Evolutionary conservation across 345 rosid species (phyloP), one percentile per base, ranked within the genome.

Genomic region (Stellera chamaejasme): DNA sequence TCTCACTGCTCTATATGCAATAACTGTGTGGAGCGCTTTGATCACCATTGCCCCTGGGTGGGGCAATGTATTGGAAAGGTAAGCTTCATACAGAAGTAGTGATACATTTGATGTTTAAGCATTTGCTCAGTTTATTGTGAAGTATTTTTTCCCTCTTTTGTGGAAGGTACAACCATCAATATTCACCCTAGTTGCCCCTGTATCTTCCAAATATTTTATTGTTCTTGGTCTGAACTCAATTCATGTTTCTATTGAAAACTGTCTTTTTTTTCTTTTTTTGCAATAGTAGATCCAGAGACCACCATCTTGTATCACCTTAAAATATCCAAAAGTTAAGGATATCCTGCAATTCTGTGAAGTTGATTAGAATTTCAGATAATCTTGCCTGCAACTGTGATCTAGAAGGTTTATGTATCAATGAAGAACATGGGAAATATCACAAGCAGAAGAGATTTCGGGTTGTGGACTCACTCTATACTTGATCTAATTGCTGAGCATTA

Each of bases 11-110:
- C 98, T 4, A 79, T 85, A 45, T 88, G 98, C 68, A 88, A 85
- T 72, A 88, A 92, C 66, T 92, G 98, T 52, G 94, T 92, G 11
- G 97, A 92, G 66, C 87, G 82, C 43, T 88, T 92, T 56, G 98
- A 92, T 72, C 98, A 92, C 67, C 98, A 92, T 65, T 92, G 98
- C 53, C 98, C 98, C 3, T 92, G 98, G 98, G 96, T 92, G 65
- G 98, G 97, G 48, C 98, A 92, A 58, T 92, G 98, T 61, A 84
- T 92, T 62, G 98, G 93, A 13, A 86, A 77, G 91, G 98, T 92
- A 76, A 19, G 64, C 52, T 32, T 26, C 13, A 14, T 6, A 61
- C 45, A 0, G 39, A 32, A 32, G 39, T 32, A 32, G 5, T 32
- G 5, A 3, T 42, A 7, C 28, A 19, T 36, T 65, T n/a, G 11